Base-by-base conservation (phyloP, 768 basidiomycete species). In the Inosperma sp. region DNA sequence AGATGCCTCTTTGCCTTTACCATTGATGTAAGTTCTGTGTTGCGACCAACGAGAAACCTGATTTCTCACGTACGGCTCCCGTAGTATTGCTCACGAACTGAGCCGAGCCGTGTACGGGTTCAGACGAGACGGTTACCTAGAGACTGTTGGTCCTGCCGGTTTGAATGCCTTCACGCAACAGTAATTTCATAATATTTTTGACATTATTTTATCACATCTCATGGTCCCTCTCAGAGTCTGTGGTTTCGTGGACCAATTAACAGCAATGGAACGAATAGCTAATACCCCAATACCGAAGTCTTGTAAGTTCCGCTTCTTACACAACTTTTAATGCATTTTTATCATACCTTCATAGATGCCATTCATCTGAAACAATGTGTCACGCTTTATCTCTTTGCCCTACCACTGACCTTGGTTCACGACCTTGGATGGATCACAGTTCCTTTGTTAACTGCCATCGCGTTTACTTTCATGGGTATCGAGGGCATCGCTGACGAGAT, bases 361-460 rank as follows among this genome's bases (percentile, higher is more conserved):
- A 86, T 97, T 52, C 93, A 96, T 67, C 72, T 95, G 61, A 94
- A 95, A 65, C 94, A 97, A 83, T 90, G 87, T 56, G 89, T 95
- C n/a, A 86, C 88, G 2, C 69, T 95, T 1, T 96, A 95, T 70
- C 81, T 98, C 7, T 93, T 93, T 63, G 82, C 90, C 16, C 77
- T 98, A 7, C 95, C 95, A 4, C 80, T 94, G 58, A 88, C 88
- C 2, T 77, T 97, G 25, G 82, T 93, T 37, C 78, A 82, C 48
- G 85, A 92, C 39, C 73, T 94, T 58, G 84, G 84, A 27, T 93
- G 89, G 87, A 79, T 75, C 40, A 88, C 87, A 62, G 75, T 95
- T 8, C 88, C 88, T n/a, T 75, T 93, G 21, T 83, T 91, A 16
- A 92, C 90, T 17, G 80, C 88, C 12, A 85, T 93, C 23, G 83